Conservation (phyloP, 495 filamentous ascomycete genomes). For the Talaromyces liani region DNA sequence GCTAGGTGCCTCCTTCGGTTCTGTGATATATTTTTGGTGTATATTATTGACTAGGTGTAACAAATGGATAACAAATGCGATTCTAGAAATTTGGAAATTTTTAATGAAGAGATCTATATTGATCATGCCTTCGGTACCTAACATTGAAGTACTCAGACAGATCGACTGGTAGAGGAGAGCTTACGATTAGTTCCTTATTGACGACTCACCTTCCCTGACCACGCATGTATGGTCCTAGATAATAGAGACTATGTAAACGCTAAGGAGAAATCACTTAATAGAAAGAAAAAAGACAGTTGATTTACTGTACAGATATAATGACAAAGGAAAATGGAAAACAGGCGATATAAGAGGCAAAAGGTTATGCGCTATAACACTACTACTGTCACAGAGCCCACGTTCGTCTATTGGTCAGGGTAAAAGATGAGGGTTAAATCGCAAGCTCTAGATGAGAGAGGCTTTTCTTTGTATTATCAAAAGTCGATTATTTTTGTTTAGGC, state of each 20-base stretch:
- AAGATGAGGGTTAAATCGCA: constrained; percentile 8
- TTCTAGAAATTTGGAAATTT: too few species aligned
- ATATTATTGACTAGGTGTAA: too few species aligned
- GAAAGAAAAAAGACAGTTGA: constrained; percentile 8
- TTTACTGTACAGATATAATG: constrained; percentile 11
- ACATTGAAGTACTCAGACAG: too few species aligned
- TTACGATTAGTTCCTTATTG: too few species aligned
- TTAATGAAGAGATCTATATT: too few species aligned
- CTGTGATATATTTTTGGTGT: too few species aligned
- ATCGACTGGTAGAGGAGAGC: too few species aligned
- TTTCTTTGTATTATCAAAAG: background rate
- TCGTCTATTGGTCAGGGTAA: constrained; percentile 8
- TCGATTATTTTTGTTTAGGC: background rate
- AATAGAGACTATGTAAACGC: background rate
- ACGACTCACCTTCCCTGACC: too few species aligned
- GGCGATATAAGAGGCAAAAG: constrained; percentile 4
- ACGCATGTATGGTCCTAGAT: background rate
- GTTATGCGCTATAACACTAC: constrained; percentile 11
- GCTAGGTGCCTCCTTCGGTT: background rate
- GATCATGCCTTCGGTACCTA: too few species aligned
- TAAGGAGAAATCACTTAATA: background rate
- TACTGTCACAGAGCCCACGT: constrained; percentile 10
- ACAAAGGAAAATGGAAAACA: constrained; percentile 6
- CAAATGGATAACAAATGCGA: too few species aligned
- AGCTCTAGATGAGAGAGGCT: background rate